phyloP scores from a whole-genome alignment of 2,329 filamentous ascomycete genomes.

The Rhytidhysteron rufulum region DNA sequence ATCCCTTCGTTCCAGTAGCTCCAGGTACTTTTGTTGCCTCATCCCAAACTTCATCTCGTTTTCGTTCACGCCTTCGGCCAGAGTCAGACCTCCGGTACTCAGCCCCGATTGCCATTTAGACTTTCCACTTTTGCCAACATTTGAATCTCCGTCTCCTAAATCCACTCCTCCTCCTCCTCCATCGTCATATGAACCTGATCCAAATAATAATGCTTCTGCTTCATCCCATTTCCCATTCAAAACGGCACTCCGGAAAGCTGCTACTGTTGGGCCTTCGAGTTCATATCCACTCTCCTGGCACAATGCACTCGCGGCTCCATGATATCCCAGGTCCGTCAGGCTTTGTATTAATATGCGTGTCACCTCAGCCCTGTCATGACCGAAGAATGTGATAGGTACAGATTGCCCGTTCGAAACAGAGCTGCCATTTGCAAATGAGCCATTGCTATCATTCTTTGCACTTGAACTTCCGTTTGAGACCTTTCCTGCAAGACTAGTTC shows the following conservation, averaged over 20 bases:
- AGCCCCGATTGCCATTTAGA: conserved; percentile 29
- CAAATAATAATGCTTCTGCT: conserved; percentile 78
- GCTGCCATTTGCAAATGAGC: conserved; percentile 35
- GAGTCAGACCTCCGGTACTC: conserved; percentile 57
- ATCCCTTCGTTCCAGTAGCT: conserved; percentile 76
- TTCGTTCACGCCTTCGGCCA: conserved; percentile 71
- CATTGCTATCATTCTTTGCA: conserved; percentile 39
- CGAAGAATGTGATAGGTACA: conserved; percentile 59
- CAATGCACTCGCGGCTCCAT: conserved; percentile 68
- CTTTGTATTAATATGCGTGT: conserved; percentile 91
- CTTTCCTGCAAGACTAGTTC: conserved; percentile 32
- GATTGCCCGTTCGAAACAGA: conserved; percentile 27
- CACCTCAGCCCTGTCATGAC: conserved; percentile 88
- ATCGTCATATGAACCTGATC: conserved; percentile 43
- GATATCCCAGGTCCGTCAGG: conserved; percentile 82
- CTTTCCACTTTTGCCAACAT: conserved; percentile 23
- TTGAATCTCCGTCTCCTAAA: conserved; percentile 22
- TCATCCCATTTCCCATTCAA: conserved; percentile 76
- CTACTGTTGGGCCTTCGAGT: conserved; percentile 79
- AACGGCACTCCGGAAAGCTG: conserved; percentile 79
- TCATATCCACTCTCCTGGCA: conserved; percentile 80
- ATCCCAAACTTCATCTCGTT: conserved; percentile 83
- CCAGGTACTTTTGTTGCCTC: conserved; percentile 90
- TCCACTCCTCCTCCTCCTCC: conserved; percentile 42
- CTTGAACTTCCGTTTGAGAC: conserved; percentile 40